Evolutionary conservation across 805 yeast genomes (phyloP), one percentile per base, ranked within the genome.

Genomic region (Hanseniaspora mollemarum): DNA sequence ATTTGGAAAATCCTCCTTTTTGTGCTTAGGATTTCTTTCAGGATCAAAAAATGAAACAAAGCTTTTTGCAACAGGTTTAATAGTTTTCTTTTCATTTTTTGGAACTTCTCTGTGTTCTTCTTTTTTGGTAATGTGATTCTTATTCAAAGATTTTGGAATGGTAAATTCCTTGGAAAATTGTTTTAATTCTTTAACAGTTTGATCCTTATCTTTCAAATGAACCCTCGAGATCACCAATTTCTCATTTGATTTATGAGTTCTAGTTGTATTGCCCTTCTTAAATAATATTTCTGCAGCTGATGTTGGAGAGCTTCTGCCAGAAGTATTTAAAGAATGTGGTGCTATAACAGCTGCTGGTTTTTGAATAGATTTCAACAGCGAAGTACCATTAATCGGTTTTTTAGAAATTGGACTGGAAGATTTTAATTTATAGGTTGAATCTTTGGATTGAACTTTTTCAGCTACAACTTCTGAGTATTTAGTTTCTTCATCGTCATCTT

Each of bases 401-500:
- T 46, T 46, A 3, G 25, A 3, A 12, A 10, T 15, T 19, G 51
- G 51, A 25, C 51, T 46, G 31, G 44, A 44, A 16, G 40, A 39
- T n/a, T 36, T 15, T 8, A 29, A 7, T 24, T 6, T 24, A 12
- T 18, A 15, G 5, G 26, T 26, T 3, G 28, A 13, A n/a, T 15
- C 7, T 25, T 46, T 38, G 7, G 22, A 29, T 15, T 37, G 9
- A 2, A 24, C 1, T 5, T 10, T 12, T 9, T 37, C 41, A 21
- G 28, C n/a, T 18, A 40, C 41, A 41, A 87, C 98, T 46, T 96
- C 96, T 4, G 96, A 87, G 62, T 88, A 92, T 66, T 84, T 84
- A 65, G 88, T 96, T 65, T 92, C 98, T 68, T 92, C 98, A 65
- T 92, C 97, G 54, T 83, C 76, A 60, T 85, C 95, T 62, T 85